Evolutionary conservation across 305 asterid genomes (phyloP).

Genomic region (Solanum hybrid): DNA sequence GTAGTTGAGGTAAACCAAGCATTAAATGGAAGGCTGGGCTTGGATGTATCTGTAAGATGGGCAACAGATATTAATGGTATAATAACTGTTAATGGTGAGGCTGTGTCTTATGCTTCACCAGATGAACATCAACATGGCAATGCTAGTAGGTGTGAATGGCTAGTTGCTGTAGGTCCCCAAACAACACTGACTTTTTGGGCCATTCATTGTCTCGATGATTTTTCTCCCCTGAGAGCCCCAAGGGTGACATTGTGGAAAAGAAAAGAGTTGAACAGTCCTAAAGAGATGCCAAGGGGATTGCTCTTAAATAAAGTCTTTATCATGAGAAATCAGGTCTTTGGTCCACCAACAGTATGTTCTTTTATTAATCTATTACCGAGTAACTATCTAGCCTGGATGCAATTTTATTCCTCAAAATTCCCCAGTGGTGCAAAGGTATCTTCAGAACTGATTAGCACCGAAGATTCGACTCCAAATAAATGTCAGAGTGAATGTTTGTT

Average conservation of each 20-base stretch:
- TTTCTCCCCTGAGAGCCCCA: constrained; percentile 82
- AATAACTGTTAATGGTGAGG: constrained; percentile 31
- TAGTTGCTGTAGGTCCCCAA: constrained; percentile 76
- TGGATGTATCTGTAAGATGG: constrained; percentile 64
- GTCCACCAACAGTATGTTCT: constrained; percentile 64
- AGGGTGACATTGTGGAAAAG: constrained; percentile 84
- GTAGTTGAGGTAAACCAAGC: constrained; percentile 71
- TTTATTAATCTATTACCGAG: constrained; percentile 56
- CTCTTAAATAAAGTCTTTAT: constrained; percentile 46
- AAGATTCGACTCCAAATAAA: constrained; percentile 28
- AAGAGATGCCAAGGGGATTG: constrained; percentile 32
- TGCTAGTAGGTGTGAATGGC: constrained; percentile 84
- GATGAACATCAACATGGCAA: constrained; percentile 47
- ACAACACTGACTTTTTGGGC: constrained; percentile 61
- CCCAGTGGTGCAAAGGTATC: constrained; percentile 27
- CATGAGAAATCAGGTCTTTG: constrained; percentile 58
- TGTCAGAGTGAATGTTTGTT: constrained; percentile 22
- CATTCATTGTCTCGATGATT: constrained; percentile 86
- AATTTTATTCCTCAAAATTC: constrained; percentile 43
- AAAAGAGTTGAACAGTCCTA: constrained; percentile 35
- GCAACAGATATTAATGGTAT: constrained; percentile 60
- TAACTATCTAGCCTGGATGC: constrained; percentile 60
- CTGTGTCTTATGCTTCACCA: constrained; percentile 34
- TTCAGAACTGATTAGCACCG: constrained; percentile 25
- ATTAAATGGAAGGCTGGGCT: constrained; percentile 57